Evolutionary conservation across 495 filamentous ascomycete species (phyloP).

Genomic region (Tuber calosporum): DNA sequence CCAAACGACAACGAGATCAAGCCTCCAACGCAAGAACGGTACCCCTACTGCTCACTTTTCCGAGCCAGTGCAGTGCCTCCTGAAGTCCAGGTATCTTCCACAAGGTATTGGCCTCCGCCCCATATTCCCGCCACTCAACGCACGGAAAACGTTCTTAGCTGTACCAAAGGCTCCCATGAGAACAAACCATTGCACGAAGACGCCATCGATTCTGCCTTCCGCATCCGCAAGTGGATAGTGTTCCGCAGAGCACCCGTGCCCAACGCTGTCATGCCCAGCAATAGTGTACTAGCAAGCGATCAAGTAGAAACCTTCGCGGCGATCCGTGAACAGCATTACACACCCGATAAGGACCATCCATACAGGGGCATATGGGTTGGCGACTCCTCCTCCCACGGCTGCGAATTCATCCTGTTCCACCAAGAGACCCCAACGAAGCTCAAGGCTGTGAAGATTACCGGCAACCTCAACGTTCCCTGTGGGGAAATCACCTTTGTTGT

Average conservation of each 20-base stretch:
- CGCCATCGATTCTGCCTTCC: slow-evolving; percentile 58
- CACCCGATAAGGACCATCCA: slow-evolving; percentile 68
- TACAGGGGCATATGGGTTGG: slow-evolving; percentile 88
- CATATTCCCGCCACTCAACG: slow-evolving; percentile 58
- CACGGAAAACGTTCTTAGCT: slow-evolving; percentile 45
- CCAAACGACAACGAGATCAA: slow-evolving; percentile 47
- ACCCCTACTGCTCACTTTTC: slow-evolving; percentile 48
- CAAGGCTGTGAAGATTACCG: slow-evolving; percentile 81
- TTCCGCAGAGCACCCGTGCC: slow-evolving; percentile 40
- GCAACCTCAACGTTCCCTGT: slow-evolving; percentile 78
- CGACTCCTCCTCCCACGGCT: slow-evolving; percentile 79
- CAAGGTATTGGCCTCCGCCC: slow-evolving; percentile 66
- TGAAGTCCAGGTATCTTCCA: slow-evolving; percentile 40
- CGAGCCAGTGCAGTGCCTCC: slow-evolving; percentile 46
- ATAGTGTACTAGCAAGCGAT: slow-evolving; percentile 54
- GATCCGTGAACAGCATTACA: slow-evolving; percentile 62
- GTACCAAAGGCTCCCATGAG: slow-evolving; percentile 43
- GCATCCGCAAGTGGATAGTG: slow-evolving; percentile 66
- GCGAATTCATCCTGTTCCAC: slow-evolving; percentile 74
- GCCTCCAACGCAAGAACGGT: slow-evolving; percentile 46
- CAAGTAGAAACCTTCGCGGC: slow-evolving; percentile 69
- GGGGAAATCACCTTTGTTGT: slow-evolving; percentile 74
- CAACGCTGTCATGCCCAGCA: slow-evolving; percentile 34
- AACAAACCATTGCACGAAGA: slow-evolving; percentile 45
- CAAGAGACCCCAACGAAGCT: slow-evolving; percentile 55